Percentiles rank a stretch among this genome's conserved stretches.
Conservation (phyloP, 257 asterid genomes). For the Solanum etuberosum region DNA sequence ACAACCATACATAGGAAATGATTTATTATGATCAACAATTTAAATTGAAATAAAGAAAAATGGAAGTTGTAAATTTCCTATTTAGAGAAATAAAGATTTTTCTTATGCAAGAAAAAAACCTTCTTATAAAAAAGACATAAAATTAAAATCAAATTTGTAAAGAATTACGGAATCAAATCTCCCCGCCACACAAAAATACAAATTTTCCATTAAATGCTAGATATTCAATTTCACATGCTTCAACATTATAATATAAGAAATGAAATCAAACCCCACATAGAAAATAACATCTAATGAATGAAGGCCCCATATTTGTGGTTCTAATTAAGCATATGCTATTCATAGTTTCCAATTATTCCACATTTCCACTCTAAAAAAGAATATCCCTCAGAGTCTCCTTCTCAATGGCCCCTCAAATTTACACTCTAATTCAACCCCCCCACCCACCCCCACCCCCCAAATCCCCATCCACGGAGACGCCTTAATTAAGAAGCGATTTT, state of each 20-base stretch:
- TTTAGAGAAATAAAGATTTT: neutral
- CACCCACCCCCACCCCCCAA: too few species aligned
- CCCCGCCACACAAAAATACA: neutral
- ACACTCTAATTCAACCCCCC: too few species aligned
- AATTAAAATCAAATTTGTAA: neutral
- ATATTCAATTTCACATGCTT: neutral
- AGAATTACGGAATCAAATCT: neutral
- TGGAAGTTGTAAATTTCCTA: neutral
- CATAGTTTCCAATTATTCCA: slow-evolving; percentile 14
- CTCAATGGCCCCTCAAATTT: neutral
- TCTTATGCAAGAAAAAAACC: neutral
- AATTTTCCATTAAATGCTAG: neutral
- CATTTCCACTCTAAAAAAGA: slow-evolving; percentile 11
- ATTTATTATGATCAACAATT: neutral
- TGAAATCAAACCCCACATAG: neutral
- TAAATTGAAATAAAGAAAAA: neutral
- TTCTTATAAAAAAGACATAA: neutral
- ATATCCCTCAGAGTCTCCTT: slow-evolving; percentile 25
- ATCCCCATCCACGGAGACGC: too few species aligned
- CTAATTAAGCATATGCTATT: slow-evolving; percentile 32
- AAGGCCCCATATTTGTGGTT: neutral
- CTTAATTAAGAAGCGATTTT: too few species aligned
- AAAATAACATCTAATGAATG: neutral
- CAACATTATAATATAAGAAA: neutral
- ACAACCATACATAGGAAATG: neutral